Evolutionary conservation across 371 early-diverging fungal genomes (phyloP).

Genomic region (Mortierella sp.): DNA sequence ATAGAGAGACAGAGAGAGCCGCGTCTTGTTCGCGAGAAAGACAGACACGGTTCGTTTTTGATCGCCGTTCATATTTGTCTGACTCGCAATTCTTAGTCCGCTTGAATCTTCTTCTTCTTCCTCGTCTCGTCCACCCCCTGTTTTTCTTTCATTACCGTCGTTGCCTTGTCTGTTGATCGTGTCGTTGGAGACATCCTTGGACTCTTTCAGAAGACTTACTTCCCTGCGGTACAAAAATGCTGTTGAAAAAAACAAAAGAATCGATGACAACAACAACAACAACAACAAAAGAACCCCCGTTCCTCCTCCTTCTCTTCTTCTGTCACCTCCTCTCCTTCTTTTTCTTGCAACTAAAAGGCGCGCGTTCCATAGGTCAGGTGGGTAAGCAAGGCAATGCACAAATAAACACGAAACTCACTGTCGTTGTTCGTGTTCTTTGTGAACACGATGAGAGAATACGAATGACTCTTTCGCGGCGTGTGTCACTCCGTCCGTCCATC

Average conservation of each 20-base stretch:
- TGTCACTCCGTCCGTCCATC: not conserved
- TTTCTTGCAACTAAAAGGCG: not conserved
- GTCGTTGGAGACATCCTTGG: not conserved
- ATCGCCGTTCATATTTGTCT: not conserved
- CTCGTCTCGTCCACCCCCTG: not conserved
- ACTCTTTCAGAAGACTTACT: no score
- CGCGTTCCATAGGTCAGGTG: not conserved
- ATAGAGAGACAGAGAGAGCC: not conserved
- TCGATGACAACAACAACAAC: not conserved
- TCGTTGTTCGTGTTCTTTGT: not conserved
- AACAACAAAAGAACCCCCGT: not conserved
- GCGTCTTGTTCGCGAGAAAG: not conserved
- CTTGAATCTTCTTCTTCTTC: not conserved
- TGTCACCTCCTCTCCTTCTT: not conserved
- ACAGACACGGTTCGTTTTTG: not conserved
- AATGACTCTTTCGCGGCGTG: not conserved
- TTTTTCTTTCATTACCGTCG: not conserved
- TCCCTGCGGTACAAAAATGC: not conserved
- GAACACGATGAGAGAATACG: not conserved
- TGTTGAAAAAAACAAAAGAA: not conserved
- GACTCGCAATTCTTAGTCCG: not conserved
- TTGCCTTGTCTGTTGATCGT: not conserved
- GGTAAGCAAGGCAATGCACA: not conserved
- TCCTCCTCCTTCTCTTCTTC: not conserved
- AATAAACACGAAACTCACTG: not conserved